Evolutionary conservation across 139 green algal genomes (phyloP).

Genomic region (Nannochloris sp.): DNA sequence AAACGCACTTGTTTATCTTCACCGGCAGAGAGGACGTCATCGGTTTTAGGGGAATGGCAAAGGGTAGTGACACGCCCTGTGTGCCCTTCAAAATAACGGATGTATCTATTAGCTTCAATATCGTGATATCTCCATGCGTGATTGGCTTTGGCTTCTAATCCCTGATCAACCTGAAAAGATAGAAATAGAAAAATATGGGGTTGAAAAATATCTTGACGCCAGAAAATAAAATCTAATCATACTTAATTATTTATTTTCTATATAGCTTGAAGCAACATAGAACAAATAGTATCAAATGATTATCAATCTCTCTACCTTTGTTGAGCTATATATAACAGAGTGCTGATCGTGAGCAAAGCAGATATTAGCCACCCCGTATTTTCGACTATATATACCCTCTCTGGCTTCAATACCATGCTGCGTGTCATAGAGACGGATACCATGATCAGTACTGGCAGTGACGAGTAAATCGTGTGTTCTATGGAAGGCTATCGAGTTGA

Average conservation of each 20-base stretch:
- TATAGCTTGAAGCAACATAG: background rate
- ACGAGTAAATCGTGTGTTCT: conserved; percentile 76
- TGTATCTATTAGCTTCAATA: conserved; percentile 73
- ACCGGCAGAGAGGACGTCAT: conserved; percentile 70
- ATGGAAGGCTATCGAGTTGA: conserved; percentile 90
- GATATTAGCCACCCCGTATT: conserved; percentile 76
- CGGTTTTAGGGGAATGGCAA: conserved; percentile 68
- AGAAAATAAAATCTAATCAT: no score
- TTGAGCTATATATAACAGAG: conserved; percentile 69
- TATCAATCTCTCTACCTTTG: conserved; percentile 46
- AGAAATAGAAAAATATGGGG: background rate
- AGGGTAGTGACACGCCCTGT: conserved; percentile 62
- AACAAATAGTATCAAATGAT: background rate
- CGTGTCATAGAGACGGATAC: conserved; percentile 78
- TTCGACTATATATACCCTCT: conserved; percentile 61
- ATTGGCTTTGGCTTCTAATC: background rate
- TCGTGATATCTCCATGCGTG: conserved; percentile 77
- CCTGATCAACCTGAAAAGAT: background rate
- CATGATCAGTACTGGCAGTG: conserved; percentile 72
- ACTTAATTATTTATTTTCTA: no score
- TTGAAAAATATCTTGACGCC: conserved; percentile 1
- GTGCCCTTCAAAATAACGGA: conserved; percentile 85
- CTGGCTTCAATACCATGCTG: conserved; percentile 32
- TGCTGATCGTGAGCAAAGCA: conserved; percentile 69
- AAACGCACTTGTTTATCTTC: conserved; percentile 63